phyloP scores from a whole-genome alignment of 176 grass and related monocot species.

The Avena atlantica region DNA sequence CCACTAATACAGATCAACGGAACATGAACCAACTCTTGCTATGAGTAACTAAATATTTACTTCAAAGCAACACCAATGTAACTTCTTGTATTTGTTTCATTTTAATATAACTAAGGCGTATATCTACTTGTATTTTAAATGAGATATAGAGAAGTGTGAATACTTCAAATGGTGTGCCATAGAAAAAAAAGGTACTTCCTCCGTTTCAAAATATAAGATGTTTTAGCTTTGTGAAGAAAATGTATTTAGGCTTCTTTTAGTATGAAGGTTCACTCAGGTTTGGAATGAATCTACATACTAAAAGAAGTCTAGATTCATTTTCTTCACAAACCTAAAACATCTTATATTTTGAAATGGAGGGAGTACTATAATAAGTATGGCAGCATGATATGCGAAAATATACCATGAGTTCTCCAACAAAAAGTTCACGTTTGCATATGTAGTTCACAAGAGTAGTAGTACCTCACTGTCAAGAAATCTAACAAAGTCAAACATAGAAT shows the following conservation, averaged over 20 bases:
- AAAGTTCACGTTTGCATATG: conserved; percentile 10
- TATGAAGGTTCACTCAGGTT: no score
- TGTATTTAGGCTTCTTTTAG: no score
- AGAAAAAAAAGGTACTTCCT: not conserved
- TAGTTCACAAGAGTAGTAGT: conserved; percentile 17
- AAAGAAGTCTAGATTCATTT: no score
- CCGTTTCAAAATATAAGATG: no score
- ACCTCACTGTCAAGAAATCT: conserved; percentile 81
- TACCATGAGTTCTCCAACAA: not conserved
- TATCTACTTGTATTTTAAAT: conserved; percentile 25
- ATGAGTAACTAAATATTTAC: conserved; percentile 17
- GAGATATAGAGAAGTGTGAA: conserved; percentile 17
- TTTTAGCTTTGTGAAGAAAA: no score
- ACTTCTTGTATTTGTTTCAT: conserved; percentile 22
- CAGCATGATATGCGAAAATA: not conserved
- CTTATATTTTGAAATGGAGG: no score
- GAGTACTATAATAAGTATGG: not conserved
- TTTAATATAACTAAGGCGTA: conserved; percentile 47
- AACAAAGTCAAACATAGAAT: conserved; percentile 64
- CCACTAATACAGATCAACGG: not conserved
- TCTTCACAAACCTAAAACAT: no score
- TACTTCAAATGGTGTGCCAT: conserved; percentile 21
- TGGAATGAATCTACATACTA: no score
- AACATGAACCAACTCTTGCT: not conserved
- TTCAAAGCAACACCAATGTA: not conserved